Evolutionary conservation across 495 filamentous ascomycete species (phyloP), one percentile per base, ranked within the genome.

Genomic region (Bacidia rubella): DNA sequence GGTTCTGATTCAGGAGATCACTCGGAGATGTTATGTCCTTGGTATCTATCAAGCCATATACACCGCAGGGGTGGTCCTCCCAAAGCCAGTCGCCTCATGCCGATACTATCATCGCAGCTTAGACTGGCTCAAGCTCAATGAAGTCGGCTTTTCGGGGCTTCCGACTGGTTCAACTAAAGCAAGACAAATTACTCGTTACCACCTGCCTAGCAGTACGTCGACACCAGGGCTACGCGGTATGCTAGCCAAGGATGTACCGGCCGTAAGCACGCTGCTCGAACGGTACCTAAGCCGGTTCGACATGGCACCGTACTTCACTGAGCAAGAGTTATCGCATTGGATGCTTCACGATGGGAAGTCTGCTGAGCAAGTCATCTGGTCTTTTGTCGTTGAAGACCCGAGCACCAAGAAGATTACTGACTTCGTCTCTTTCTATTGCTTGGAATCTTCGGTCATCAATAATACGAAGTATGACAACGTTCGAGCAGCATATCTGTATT

Each of bases 1-100:
- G 0, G 83, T 95, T 2, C 77, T 98, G 39, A 98, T 98, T 70
- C 93, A 96, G 63, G 92, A 97, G 64, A 88, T 98, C 63, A 96
- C 92, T 10, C 82, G 92, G 19, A 78, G 86, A 46, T 90, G 86
- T 70, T 90, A 97, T 65, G 62, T 84, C 22, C 72, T 79, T 39
- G 83, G 80, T 2, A 83, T 94, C 55, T 97, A 80, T 72, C 90
- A 96, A 65, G 93, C 90, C 32, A 86, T 97, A 61, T 95, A 95
- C 68, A 98, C 93, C 1, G 92, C 79, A 23, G 92, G 92, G 35
- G 78, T 90, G 20, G 79, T 97, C 25, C 74, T 98, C 2, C 93
- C 92, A 5, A 90, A 80, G 25, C 93, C 92, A 1, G 76, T 97
- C 39, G 85, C 82, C 67, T 95, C 90, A 11, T 94, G 87, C 66